A percentile compares a stretch with the other conserved stretches of the same genome.
Conservation (phyloP, 495 filamentous ascomycete genomes). For the Penicillium daleae region DNA sequence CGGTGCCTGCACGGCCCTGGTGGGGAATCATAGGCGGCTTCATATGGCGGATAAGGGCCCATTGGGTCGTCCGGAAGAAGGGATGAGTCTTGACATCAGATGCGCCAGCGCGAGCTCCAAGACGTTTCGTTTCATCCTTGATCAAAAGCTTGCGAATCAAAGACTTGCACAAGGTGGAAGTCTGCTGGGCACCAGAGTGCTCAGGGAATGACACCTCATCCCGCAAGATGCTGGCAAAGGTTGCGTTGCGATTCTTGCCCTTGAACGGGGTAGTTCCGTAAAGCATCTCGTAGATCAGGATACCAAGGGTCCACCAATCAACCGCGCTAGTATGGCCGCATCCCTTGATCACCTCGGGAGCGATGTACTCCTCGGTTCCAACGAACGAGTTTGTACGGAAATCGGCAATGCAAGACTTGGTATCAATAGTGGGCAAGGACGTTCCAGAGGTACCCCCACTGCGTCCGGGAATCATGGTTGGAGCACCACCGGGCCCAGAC, state of each 20-base stretch:
- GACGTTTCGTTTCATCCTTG: constrained; percentile 94
- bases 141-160: constrained; percentile 95
- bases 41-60: constrained; percentile 95
- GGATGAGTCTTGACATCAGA: constrained; percentile 96
- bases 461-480: constrained; percentile 93
- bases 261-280: constrained; percentile 99
- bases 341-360: constrained; percentile 97
- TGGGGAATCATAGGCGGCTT: constrained; percentile 98
- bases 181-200: constrained; percentile 77
- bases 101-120: constrained; percentile 92
- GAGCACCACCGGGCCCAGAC: constrained; percentile 92
- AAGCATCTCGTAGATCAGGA: constrained; percentile 98
- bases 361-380: constrained; percentile 98
- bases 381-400: constrained; percentile 99
- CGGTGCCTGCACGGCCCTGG: constrained; percentile 80
- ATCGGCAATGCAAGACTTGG: constrained; percentile 96
- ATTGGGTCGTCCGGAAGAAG: constrained; percentile 94
- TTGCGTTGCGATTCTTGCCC: constrained; percentile 97
- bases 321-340: constrained; percentile 98
- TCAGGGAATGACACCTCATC: constrained; percentile 97
- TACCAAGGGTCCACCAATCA: constrained; percentile 98
- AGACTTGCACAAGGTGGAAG: constrained; percentile 93
- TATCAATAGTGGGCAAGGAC: constrained; percentile 92
- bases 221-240: constrained; percentile 94
- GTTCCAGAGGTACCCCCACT: constrained; percentile 74